Conservation (phyloP, 495 filamentous ascomycete genomes). For the Chaetomium cochliodes region DNA sequence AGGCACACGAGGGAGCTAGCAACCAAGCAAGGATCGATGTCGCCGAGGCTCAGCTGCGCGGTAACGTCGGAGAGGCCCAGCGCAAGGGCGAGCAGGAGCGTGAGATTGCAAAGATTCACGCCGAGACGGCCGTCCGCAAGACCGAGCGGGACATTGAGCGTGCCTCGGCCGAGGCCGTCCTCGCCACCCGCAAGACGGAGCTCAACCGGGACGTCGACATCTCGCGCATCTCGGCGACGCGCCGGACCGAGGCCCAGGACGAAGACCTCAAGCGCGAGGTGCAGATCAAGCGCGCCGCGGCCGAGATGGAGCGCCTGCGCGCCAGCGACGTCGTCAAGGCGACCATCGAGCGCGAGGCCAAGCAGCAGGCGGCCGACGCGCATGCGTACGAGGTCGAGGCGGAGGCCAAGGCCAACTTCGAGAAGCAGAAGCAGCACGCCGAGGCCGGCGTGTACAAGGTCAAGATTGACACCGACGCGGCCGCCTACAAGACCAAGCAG, state of each 20-base stretch:
- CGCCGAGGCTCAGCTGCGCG: conserved; percentile 72
- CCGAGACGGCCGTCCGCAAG: conserved; percentile 76
- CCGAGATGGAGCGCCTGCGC: conserved; percentile 73
- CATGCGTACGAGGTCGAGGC: conserved; percentile 57
- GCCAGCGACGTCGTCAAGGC: conserved; percentile 75
- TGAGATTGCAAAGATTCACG: conserved; percentile 78
- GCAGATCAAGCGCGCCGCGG: conserved; percentile 68
- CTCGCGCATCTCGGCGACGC: conserved; percentile 65
- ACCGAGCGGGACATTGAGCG: conserved; percentile 80
- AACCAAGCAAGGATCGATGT: conserved; percentile 78
- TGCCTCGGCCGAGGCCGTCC: conserved; percentile 69
- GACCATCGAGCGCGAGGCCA: conserved; percentile 66
- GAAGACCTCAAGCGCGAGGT: conserved; percentile 74
- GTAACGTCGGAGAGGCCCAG: conserved; percentile 76
- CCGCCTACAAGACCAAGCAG: conserved; percentile 42
- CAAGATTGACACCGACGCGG: no score
- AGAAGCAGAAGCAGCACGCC: conserved; percentile 54
- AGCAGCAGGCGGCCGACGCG: conserved; percentile 72
- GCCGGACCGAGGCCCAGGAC: conserved; percentile 68
- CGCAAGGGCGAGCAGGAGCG: conserved; percentile 74
- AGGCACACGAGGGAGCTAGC: conserved; percentile 78
- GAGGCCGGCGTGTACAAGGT: conserved; percentile 42
- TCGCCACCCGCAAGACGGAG: conserved; percentile 66
- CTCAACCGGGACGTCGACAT: conserved; percentile 70
- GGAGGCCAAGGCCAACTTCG: conserved; percentile 59